These are phyloP conservation scores for Fragaria nilgerrensis DNA, from an alignment of 306 rosid species.

Conservation along the genomic window DNA sequence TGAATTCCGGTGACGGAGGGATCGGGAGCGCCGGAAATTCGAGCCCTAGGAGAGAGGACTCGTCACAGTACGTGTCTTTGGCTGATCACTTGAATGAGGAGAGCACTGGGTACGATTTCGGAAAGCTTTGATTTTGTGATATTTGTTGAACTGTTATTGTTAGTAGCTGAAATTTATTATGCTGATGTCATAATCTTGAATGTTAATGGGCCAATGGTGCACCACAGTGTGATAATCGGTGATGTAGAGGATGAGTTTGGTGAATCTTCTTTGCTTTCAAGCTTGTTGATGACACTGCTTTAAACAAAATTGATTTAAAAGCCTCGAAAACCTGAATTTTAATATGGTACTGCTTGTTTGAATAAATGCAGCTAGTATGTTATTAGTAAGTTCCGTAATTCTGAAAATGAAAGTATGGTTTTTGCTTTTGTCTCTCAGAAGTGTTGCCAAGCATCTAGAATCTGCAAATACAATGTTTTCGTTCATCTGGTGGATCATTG, in stretches of 20 bases:
- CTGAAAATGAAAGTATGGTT: neutral
- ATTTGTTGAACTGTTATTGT: constrained; percentile 1
- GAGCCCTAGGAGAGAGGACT: constrained; percentile 46
- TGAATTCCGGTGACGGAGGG: constrained; percentile 40
- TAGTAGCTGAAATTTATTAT: constrained; percentile 1
- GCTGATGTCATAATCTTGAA: neutral
- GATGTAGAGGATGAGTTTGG: neutral
- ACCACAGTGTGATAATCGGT: neutral
- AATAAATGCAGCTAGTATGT: neutral
- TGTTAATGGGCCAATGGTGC: neutral
- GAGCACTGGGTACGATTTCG: constrained; percentile 46
- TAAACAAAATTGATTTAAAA: neutral
- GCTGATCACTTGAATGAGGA: constrained; percentile 54
- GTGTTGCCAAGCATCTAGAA: constrained; percentile 86
- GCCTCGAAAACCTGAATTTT: neutral
- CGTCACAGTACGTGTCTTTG: constrained; percentile 50
- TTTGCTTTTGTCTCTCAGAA: constrained; percentile 26
- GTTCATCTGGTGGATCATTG: constrained; percentile 97
- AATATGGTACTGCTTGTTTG: neutral
- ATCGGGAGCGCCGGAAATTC: constrained; percentile 37
- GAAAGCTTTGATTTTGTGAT: neutral
- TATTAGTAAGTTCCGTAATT: neutral
- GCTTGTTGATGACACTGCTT: neutral
- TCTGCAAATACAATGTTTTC: constrained; percentile 97
- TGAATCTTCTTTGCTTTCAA: neutral